Percentiles rank a stretch among this genome's conserved stretches.
Evolutionary conservation across 1,284 basidiomycete species (phyloP).

Genomic region (Puccinia horiana): DNA sequence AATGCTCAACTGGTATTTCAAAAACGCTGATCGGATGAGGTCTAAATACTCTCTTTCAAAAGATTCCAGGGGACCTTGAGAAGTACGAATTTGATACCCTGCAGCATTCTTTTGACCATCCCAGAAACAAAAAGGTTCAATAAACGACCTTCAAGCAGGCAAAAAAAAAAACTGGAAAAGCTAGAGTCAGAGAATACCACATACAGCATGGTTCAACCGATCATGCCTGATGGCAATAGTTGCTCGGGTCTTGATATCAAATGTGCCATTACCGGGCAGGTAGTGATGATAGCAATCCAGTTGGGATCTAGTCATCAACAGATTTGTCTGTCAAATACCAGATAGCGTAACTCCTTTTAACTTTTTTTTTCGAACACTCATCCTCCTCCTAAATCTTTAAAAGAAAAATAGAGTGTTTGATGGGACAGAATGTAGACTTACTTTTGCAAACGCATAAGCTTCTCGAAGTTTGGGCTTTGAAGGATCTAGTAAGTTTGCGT

Average conservation of each 20-base stretch:
- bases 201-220: slow-evolving; percentile 76
- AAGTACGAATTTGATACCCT: slow-evolving; percentile 57
- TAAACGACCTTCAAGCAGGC: neutral
- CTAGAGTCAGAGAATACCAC: slow-evolving; percentile 52
- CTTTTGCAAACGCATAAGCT: slow-evolving; percentile 80
- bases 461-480: slow-evolving; percentile 63
- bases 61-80: slow-evolving; percentile 55
- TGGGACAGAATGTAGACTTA: slow-evolving; percentile 55
- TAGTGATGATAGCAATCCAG: slow-evolving; percentile 81
- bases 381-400: neutral
- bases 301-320: slow-evolving; percentile 90
- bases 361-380: neutral
- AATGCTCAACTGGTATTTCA: slow-evolving; percentile 77
- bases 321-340: slow-evolving; percentile 64
- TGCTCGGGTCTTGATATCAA: slow-evolving; percentile 94
- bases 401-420: neutral
- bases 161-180: too few relatives aligned
- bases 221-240: slow-evolving; percentile 82
- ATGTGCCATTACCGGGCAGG: slow-evolving; percentile 84
- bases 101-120: slow-evolving; percentile 53
- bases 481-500: slow-evolving; percentile 52
- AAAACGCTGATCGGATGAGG: slow-evolving; percentile 84
- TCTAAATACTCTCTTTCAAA: slow-evolving; percentile 64
- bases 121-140: slow-evolving; percentile 60
- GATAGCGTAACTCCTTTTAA: slow-evolving; percentile 10